phyloP scores from a whole-genome alignment of 2,329 filamentous ascomycete species.

The Magnaporthiopsis incrustans region DNA sequence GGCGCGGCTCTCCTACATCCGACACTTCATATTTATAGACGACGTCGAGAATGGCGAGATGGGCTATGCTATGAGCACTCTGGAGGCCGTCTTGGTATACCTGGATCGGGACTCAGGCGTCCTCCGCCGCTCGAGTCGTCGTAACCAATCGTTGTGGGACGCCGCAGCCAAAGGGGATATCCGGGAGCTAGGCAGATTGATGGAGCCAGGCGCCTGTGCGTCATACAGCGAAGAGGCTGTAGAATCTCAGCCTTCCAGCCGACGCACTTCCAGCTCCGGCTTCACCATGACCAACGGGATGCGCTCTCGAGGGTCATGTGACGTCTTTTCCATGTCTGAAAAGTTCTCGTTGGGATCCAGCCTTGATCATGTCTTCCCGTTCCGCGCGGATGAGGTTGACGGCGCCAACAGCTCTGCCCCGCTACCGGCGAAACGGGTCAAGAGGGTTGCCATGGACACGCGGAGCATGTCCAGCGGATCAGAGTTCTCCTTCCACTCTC shows the following conservation, averaged over 20 bases:
- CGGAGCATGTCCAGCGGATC: slow-evolving; percentile 84
- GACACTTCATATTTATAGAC: slow-evolving; percentile 95
- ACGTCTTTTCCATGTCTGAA: slow-evolving; percentile 34
- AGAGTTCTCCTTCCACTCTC: slow-evolving; percentile 72
- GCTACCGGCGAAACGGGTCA: slow-evolving; percentile 45
- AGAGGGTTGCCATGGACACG: slow-evolving; percentile 84
- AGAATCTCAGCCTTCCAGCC: slow-evolving; percentile 30
- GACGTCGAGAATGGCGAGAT: slow-evolving; percentile 95
- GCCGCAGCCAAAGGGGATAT: slow-evolving; percentile 72
- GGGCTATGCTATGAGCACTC: slow-evolving; percentile 91
- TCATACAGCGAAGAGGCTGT: slow-evolving; percentile 23
- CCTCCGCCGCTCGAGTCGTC: slow-evolving; percentile 73
- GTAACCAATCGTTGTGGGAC: slow-evolving; percentile 84
- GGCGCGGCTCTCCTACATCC: slow-evolving; percentile 86
- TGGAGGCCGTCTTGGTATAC: slow-evolving; percentile 89
- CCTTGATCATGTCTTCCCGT: slow-evolving; percentile 85
- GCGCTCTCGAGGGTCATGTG: not conserved
- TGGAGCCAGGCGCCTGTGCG: slow-evolving; percentile 60
- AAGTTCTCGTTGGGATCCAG: slow-evolving; percentile 48
- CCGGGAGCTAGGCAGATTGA: slow-evolving; percentile 64
- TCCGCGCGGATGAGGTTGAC: slow-evolving; percentile 53
- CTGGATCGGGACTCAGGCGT: slow-evolving; percentile 74
- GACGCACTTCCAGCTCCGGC: slow-evolving; percentile 28
- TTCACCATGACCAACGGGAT: slow-evolving; percentile 30
- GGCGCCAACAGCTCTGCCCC: slow-evolving; percentile 19